Evolutionary conservation across 1,284 basidiomycete genomes (phyloP).

Genomic region (Fomitopsis pinicola): DNA sequence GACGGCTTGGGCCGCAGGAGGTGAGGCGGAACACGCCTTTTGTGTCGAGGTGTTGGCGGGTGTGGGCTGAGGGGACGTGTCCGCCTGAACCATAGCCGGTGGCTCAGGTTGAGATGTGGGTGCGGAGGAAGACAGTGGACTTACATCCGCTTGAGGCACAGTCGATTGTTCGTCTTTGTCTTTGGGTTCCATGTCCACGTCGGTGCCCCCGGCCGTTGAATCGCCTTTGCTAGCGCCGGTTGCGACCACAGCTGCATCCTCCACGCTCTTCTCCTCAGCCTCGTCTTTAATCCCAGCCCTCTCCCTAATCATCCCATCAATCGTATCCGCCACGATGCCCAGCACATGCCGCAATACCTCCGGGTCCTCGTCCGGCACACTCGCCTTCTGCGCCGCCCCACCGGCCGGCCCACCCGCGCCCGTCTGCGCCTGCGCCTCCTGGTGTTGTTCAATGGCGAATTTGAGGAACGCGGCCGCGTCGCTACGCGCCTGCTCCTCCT

Average conservation of each 20-base stretch:
- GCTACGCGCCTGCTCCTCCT: slow-evolving; percentile 21
- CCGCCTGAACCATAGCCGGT: background rate
- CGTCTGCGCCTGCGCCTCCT: slow-evolving; percentile 30
- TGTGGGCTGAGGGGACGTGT: background rate
- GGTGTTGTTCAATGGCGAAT: slow-evolving; percentile 29
- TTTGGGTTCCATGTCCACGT: slow-evolving; percentile 16
- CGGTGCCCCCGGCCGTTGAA: slow-evolving; percentile 1
- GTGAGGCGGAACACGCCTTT: background rate
- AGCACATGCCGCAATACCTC: slow-evolving; percentile 50
- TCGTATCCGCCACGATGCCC: slow-evolving; percentile 42
- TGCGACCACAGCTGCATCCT: background rate
- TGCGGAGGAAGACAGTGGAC: background rate
- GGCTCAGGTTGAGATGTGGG: background rate
- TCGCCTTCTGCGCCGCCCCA: background rate
- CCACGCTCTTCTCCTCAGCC: background rate
- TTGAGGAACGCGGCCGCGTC: slow-evolving; percentile 31
- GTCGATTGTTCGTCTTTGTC: slow-evolving; percentile 7
- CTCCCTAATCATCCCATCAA: slow-evolving; percentile 18
- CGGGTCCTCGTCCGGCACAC: slow-evolving; percentile 34
- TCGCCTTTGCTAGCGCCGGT: no score
- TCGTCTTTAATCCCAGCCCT: slow-evolving; percentile 5
- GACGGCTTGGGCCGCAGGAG: background rate
- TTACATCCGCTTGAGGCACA: background rate
- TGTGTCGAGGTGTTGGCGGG: background rate
- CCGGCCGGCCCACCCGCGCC: background rate